Conservation (phyloP, 1,284 basidiomycete genomes). For the Ganoderma leucocontextum region DNA sequence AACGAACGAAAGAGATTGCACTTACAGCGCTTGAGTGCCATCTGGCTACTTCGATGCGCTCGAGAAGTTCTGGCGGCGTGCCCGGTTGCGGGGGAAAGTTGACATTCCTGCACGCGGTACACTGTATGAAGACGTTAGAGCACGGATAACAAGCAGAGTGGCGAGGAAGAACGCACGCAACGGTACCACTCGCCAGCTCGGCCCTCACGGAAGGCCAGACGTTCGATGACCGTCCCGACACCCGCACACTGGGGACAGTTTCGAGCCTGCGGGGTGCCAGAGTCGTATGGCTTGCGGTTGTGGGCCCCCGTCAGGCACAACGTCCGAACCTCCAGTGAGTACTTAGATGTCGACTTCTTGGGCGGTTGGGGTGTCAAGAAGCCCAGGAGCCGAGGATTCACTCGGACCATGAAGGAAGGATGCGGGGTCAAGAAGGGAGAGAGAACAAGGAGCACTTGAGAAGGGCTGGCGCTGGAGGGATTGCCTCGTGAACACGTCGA, state of each 20-base stretch:
- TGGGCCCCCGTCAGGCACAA: not conserved
- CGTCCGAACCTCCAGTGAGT: not conserved
- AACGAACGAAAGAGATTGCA: no score
- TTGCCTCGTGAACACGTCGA: no score
- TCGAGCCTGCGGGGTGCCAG: not conserved
- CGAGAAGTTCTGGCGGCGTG: no score
- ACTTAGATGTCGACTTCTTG: not conserved
- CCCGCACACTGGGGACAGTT: not conserved
- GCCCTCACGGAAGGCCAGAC: not conserved
- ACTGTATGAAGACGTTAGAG: not conserved
- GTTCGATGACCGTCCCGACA: not conserved
- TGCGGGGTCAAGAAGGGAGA: no score
- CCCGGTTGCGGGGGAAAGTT: no score
- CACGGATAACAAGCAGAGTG: no score
- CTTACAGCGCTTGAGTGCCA: no score
- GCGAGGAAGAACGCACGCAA: not conserved
- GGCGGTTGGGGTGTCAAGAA: not conserved
- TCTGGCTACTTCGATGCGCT: no score
- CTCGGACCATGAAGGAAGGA: not conserved
- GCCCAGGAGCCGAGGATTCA: not conserved
- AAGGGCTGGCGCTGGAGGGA: no score
- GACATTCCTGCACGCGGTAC: not conserved
- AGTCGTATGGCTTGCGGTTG: not conserved
- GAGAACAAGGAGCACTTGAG: no score
- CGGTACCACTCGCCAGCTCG: slow-evolving; percentile 3